Base-by-base conservation (phyloP, 2,329 filamentous ascomycete species). In the Botrytis deweyae region DNA sequence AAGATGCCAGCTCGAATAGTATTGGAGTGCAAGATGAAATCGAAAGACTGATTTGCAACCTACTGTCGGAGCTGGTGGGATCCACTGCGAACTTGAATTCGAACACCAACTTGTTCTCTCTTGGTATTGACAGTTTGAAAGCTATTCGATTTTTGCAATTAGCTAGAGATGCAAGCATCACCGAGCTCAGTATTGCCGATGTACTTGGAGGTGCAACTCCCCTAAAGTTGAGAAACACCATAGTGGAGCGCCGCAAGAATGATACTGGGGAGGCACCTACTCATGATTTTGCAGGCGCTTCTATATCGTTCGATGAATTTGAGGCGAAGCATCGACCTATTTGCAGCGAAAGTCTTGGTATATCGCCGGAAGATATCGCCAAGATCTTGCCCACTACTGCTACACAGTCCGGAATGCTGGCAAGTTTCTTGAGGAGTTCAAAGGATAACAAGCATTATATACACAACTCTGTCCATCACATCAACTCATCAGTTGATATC, bases 401-500 rank as follows among this genome's bases (percentile, higher is more conserved):
- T 4, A 70, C 67, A 20, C 67, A 70, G 58, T 70, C 67, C 38
- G 67, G 67, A 70, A 70, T 70, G 67, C 49, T 70, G 18, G 40
- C n/a, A 29, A 61, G 67, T 42, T 70, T 61, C 29, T 58, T 70
- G 40, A n/a, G 52, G 20, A 70, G 67, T 42, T 70, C 67, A 25
- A 22, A 22, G 18, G n/a, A 61, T 14, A 59, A 42, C 16, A 44
- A 52, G 42, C 40, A 36, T 29, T 70, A 70, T 33, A 70, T 70
- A 42, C 67, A 70, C 52, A 52, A 70, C 38, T 70, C 67, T 16
- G 18, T 70, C 25, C 67, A 70, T 42, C 38, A 70, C 16, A 70
- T 70, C 49, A 61, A 70, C 3, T 14, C 36, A n/a, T 61, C 52
- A 1, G 22, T 70, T 16, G 52, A 70, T 33, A 25, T 61, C 16